Conservation (phyloP, 1,139 yeast species). For the Hyphopichia pseudoburtonii region DNA sequence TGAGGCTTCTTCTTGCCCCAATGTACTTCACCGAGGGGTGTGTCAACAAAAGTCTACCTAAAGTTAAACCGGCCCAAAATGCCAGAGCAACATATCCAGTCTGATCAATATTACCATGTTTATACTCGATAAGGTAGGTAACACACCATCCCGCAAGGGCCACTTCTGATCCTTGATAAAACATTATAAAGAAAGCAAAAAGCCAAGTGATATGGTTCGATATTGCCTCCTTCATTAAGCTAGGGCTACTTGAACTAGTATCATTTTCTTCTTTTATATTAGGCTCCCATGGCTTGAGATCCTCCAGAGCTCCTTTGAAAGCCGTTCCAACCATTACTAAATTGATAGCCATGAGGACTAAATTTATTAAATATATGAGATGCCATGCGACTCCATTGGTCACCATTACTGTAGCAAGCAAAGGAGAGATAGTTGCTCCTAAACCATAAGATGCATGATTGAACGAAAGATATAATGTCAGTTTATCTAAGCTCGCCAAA, state of each 20-base stretch:
- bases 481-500: constrained; percentile 41
- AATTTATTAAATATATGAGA: constrained; percentile 42
- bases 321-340: constrained; percentile 22
- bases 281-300: constrained; percentile 18
- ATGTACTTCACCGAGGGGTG: constrained; percentile 24
- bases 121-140: constrained; percentile 50
- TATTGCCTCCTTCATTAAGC: constrained; percentile 22
- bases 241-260: neutral
- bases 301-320: constrained; percentile 34
- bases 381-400: constrained; percentile 43
- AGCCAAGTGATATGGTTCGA: constrained; percentile 45
- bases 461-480: constrained; percentile 44
- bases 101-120: constrained; percentile 37
- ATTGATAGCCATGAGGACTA: constrained; percentile 30
- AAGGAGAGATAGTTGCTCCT: constrained; percentile 44
- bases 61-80: constrained; percentile 59
- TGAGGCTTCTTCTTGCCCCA: constrained; percentile 42
- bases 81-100: constrained; percentile 61
- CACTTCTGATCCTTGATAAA: constrained; percentile 61
- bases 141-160: constrained; percentile 63
- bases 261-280: constrained; percentile 6
- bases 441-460: constrained; percentile 56
- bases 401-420: constrained; percentile 48
- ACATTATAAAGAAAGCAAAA: constrained; percentile 44
- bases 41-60: constrained; percentile 49